Conservation (phyloP, 495 filamentous ascomycete species). For the Daldinia decipiens region DNA sequence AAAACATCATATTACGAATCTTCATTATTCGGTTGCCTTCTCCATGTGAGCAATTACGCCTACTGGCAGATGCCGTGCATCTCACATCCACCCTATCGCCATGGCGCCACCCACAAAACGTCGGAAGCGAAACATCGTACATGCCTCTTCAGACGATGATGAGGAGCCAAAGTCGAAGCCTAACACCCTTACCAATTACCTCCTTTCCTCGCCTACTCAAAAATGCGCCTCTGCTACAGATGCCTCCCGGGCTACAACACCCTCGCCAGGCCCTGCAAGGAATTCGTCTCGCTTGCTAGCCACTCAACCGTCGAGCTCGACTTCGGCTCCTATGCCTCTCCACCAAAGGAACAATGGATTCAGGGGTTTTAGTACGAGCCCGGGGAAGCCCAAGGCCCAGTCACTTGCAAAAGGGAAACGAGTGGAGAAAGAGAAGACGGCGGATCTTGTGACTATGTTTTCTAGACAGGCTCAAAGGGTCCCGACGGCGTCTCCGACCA, state of each 20-base stretch:
- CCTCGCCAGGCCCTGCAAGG: slow-evolving; percentile 51
- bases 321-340: slow-evolving; percentile 28
- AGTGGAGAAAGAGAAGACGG: slow-evolving; percentile 57
- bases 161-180: slow-evolving; percentile 45
- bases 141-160: slow-evolving; percentile 49
- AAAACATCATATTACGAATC: background rate
- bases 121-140: slow-evolving; percentile 59
- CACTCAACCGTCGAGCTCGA: slow-evolving; percentile 35
- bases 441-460: slow-evolving; percentile 62
- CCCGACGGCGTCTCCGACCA: slow-evolving; percentile 39
- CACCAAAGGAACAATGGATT: slow-evolving; percentile 28
- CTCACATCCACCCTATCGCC: slow-evolving; percentile 36
- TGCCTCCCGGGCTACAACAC: slow-evolving; percentile 29
- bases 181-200: slow-evolving; percentile 56
- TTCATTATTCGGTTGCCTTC: background rate
- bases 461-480: slow-evolving; percentile 61
- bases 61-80: slow-evolving; percentile 40
- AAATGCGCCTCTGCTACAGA: slow-evolving; percentile 22
- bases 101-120: slow-evolving; percentile 68
- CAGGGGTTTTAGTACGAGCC: slow-evolving; percentile 61
- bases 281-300: slow-evolving; percentile 46
- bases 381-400: slow-evolving; percentile 56
- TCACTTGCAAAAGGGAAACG: slow-evolving; percentile 43
- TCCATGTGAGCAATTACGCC: slow-evolving; percentile 25
- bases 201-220: slow-evolving; percentile 55